Conservation (phyloP, 805 yeast genomes). For the Wickerhamomyces strasburgensis region DNA sequence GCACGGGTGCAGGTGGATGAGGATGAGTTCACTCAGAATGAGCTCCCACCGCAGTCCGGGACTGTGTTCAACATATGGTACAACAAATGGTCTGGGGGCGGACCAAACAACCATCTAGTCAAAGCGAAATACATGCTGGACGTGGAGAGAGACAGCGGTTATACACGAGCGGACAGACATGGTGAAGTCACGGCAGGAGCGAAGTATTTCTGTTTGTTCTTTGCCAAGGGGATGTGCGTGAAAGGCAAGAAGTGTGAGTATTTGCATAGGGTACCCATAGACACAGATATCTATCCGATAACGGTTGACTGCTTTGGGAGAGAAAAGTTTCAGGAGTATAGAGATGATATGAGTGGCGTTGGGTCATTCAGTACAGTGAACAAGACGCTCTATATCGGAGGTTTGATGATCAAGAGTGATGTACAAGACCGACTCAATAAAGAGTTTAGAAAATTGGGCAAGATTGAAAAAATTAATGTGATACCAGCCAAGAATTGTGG, state of each 20-base stretch:
- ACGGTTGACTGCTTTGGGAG: constrained; percentile 90
- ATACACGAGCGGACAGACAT: constrained; percentile 59
- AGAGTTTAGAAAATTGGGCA: constrained; percentile 73
- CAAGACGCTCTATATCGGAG: constrained; percentile 73
- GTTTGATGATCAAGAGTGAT: constrained; percentile 37
- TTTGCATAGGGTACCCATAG: constrained; percentile 70
- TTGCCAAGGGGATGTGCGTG: constrained; percentile 84
- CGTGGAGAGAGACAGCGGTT: constrained; percentile 63
- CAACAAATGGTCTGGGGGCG: constrained; percentile 72
- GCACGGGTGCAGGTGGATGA: constrained; percentile 78
- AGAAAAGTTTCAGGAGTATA: constrained; percentile 71
- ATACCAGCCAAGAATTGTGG: constrained; percentile 64
- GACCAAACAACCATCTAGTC: constrained; percentile 32
- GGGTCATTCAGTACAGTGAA: constrained; percentile 74
- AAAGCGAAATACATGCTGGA: constrained; percentile 58
- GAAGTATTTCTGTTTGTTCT: constrained; percentile 68
- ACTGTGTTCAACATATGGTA: constrained; percentile 84
- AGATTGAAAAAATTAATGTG: constrained; percentile 60
- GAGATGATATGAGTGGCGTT: constrained; percentile 93
- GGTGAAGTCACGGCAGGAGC: constrained; percentile 9
- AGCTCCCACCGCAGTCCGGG: constrained; percentile 76
- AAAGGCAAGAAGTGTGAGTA: constrained; percentile 73
- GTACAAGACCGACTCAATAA: constrained; percentile 33
- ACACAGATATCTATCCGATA: constrained; percentile 50
- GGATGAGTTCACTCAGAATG: constrained; percentile 44